Evolutionary conservation across 306 rosid species (phyloP), one percentile per base, ranked within the genome.

Genomic region (Cicer pinnatifidum): DNA sequence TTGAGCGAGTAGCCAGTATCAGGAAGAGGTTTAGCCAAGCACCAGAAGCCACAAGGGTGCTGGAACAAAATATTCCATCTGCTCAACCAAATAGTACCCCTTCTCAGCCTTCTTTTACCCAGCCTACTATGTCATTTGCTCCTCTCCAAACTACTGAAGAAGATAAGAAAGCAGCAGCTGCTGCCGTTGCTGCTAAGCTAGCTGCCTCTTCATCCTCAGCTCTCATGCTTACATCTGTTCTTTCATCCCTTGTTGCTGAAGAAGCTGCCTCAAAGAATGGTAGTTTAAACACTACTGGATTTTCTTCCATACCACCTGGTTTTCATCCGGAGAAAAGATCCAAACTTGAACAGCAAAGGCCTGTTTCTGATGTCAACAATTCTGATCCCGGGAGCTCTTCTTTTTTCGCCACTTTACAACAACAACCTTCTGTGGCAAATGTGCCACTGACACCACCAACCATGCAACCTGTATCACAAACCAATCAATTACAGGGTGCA

Each of bases 141-240:
- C 78, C 91, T 66, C 75, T 79, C 38, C 85, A 88, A 85, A 75
- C 79, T 72, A 68, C 84, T 38, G 96, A 90, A 45, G 97, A 92
- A 64, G 96, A 92, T 64, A 86, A 87, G 72, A 92, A 84, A 69
- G 89, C 95, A 35, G 89, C 88, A 0, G 95, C 96, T 1, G 96
- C 96, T 4, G 98, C 96, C 3, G 89, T 92, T 73, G 96, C 91
- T 82, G 98, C 98, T 54, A 92, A 88, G 82, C 89, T 92, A 79
- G 94, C 98, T 45, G 98, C 98, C 11, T 92, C 98, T 38, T 53
- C 95, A 28, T 92, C 98, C 60, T 92, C 98, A 8, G 98, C 98
- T 13, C 92, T 84, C 74, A 92, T 92, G 96, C 85, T 92, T 66
- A 84, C 95, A 33, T 90, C 96, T 57, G 90, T 88, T 73, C 91